These are phyloP conservation scores for Backusella westeae DNA, from an alignment of 192 early-diverging fungal species.

Conservation along the genomic window DNA sequence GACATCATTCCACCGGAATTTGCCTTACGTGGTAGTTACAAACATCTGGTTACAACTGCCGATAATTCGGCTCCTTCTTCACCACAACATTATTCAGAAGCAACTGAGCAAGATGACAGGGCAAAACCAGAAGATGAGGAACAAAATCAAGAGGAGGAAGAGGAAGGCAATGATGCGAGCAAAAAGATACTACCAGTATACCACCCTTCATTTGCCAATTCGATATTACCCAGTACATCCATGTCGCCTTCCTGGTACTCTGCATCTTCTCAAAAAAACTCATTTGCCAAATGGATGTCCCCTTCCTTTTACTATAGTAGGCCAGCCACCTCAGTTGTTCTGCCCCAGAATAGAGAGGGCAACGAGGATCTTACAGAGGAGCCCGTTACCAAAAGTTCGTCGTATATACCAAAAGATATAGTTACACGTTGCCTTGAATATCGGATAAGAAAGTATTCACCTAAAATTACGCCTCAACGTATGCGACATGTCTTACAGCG, in stretches of 20 bases:
- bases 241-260: constrained; percentile 41
- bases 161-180: neutral
- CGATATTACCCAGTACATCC: constrained; percentile 29
- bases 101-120: neutral
- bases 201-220: constrained; percentile 28
- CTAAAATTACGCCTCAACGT: constrained; percentile 31
- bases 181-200: constrained; percentile 18
- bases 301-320: constrained; percentile 39
- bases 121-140: neutral
- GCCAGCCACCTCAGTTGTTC: constrained; percentile 20
- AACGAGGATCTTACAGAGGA: neutral
- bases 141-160: neutral
- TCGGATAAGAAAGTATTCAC: constrained; percentile 30
- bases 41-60: constrained; percentile 3
- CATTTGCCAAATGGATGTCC: constrained; percentile 33
- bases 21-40: constrained; percentile 22
- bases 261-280: constrained; percentile 36
- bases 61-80: neutral
- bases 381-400: neutral
- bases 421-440: constrained; percentile 31
- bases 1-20: constrained; percentile 40
- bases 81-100: neutral
- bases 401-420: constrained; percentile 22
- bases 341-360: constrained; percentile 16
- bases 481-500: constrained; percentile 35